phyloP scores from a whole-genome alignment of 2,329 filamentous ascomycete genomes.

The Ophiosphaerella narmari region DNA sequence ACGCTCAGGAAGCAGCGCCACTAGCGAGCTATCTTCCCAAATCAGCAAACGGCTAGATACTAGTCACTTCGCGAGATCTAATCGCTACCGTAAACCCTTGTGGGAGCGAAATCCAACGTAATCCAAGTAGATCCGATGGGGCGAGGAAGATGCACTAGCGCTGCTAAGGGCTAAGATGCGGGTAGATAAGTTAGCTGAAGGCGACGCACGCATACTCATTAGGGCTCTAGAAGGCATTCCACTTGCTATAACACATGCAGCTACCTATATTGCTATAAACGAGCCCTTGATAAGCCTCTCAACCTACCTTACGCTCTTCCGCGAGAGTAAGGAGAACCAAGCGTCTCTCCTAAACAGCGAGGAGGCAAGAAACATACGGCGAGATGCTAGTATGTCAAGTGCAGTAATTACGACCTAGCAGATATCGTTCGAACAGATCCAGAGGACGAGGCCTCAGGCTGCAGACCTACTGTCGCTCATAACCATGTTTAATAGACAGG shows the following conservation, averaged over 20 bases:
- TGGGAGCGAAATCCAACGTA: too few relatives aligned
- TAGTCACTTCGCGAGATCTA: too few relatives aligned
- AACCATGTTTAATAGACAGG: conserved; percentile 17
- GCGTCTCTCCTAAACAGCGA: conserved; percentile 19
- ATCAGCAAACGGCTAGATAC: too few relatives aligned
- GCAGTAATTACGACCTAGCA: conserved; percentile 45
- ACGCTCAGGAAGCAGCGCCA: too few relatives aligned
- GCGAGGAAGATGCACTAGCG: too few relatives aligned
- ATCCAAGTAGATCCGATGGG: too few relatives aligned
- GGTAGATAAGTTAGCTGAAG: too few relatives aligned
- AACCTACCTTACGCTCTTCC: conserved; percentile 7
- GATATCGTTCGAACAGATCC: conserved; percentile 38
- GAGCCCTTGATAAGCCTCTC: background rate
- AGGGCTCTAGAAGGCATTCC: conserved; percentile 32
- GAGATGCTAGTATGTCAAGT: conserved; percentile 37
- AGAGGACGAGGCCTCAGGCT: conserved; percentile 31
- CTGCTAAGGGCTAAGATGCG: too few relatives aligned
- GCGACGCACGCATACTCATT: conserved; percentile 1
- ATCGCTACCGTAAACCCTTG: too few relatives aligned
- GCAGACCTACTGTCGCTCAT: conserved; percentile 49
- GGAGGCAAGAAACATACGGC: conserved; percentile 27
- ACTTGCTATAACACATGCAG: background rate
- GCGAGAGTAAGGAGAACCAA: conserved; percentile 35
- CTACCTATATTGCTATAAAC: background rate
- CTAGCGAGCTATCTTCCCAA: too few relatives aligned